Conservation (phyloP, 1,139 yeast genomes). For the Diutina rugosa region DNA sequence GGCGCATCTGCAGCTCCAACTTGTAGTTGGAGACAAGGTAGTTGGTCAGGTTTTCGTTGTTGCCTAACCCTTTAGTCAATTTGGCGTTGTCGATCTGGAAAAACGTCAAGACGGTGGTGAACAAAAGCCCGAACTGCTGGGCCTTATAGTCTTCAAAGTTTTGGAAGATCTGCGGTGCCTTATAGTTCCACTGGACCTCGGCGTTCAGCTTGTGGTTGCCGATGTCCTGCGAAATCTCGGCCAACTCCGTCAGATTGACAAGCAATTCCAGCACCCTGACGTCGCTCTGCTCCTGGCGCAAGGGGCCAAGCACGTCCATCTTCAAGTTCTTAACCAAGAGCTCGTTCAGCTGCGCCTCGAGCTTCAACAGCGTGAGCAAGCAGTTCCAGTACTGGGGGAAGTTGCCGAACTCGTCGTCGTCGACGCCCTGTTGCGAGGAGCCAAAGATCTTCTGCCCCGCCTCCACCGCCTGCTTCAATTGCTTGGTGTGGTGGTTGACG, state of each 20-base stretch:
- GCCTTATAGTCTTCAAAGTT: conserved; percentile 1
- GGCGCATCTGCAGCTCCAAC: neutral
- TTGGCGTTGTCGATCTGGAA: conserved; percentile 1
- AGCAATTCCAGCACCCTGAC: neutral
- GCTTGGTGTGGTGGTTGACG: neutral
- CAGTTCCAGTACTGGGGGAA: conserved; percentile 2
- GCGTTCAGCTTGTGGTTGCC: neutral
- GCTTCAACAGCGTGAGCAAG: neutral
- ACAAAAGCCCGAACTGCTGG: neutral
- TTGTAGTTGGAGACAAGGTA: conserved; percentile 1
- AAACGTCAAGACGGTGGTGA: neutral
- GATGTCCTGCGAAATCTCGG: neutral
- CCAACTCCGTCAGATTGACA: neutral
- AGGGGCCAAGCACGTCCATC: neutral
- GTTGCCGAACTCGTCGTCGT: neutral
- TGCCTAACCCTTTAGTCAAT: neutral
- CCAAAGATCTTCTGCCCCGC: neutral
- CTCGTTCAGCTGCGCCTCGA: conserved; percentile 1
- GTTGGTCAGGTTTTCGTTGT: conserved; percentile 1
- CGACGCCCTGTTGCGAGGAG: neutral
- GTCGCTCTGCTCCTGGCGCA: neutral
- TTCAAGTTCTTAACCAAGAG: neutral
- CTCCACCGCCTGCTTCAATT: conserved; percentile 1
- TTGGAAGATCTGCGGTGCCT: neutral
- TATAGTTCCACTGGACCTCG: conserved; percentile 2